These are phyloP conservation scores for Saturnispora besseyi DNA, from an alignment of 805 yeast species.

Conservation along the genomic window DNA sequence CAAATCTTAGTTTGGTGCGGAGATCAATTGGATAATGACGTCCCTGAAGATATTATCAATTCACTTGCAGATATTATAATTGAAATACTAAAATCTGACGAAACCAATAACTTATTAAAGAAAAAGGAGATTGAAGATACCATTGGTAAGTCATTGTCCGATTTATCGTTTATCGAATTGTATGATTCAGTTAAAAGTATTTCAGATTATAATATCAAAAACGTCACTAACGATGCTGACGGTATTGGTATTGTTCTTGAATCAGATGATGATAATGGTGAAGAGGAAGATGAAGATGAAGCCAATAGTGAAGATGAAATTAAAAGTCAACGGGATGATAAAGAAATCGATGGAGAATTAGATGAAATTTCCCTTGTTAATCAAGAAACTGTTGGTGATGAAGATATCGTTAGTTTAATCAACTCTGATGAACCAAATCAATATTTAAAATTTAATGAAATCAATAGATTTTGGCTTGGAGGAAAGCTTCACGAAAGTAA, in stretches of 20 bases:
- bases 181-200: constrained; percentile 36
- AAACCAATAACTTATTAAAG: constrained; percentile 33
- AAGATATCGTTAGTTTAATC: constrained; percentile 14
- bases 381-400: constrained; percentile 17
- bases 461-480: constrained; percentile 43
- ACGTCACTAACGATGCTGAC: constrained; percentile 24
- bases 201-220: constrained; percentile 36
- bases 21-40: constrained; percentile 51
- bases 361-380: constrained; percentile 24
- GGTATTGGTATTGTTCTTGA: constrained; percentile 32
- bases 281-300: constrained; percentile 25
- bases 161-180: constrained; percentile 39
- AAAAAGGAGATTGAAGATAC: constrained; percentile 44
- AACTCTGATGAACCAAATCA: constrained; percentile 11
- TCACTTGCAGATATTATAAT: constrained; percentile 65
- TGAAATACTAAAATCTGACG: constrained; percentile 43
- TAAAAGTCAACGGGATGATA: constrained; percentile 24
- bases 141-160: constrained; percentile 34
- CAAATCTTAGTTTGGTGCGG: constrained; percentile 53
- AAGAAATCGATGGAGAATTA: constrained; percentile 14
- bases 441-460: constrained; percentile 13
- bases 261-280: constrained; percentile 29
- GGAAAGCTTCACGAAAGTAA: constrained; percentile 34
- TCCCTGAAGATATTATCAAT: constrained; percentile 62
- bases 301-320: constrained; percentile 26